Conservation (phyloP, 176 grass and related monocot species). For the sorghum (Sorghum bicolor) region DNA sequence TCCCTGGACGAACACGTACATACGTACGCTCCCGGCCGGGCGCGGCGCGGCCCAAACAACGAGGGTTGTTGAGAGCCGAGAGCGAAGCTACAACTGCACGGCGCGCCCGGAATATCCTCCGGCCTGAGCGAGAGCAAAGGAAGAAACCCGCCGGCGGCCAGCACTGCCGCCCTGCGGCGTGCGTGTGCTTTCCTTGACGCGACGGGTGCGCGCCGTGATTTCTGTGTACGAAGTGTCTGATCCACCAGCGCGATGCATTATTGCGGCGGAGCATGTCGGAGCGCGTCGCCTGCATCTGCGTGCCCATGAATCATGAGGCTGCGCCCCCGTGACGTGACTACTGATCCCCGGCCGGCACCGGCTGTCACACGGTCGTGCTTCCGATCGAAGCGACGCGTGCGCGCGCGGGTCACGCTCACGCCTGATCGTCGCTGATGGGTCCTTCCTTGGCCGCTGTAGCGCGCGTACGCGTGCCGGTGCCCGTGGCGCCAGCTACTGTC, state of each 20-base stretch:
- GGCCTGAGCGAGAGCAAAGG: no score
- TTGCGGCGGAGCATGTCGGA: slow-evolving; percentile 5
- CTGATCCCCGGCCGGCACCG: slow-evolving; percentile 27
- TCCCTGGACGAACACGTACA: background rate
- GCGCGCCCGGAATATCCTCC: background rate
- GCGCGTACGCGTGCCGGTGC: background rate
- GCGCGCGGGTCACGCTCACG: background rate
- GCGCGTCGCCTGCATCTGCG: background rate
- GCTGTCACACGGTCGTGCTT: no score
- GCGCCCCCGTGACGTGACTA: slow-evolving; percentile 32
- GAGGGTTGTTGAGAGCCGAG: background rate
- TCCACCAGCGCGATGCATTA: background rate
- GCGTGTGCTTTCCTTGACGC: background rate
- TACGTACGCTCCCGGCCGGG: background rate
- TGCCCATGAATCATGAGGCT: slow-evolving; percentile 30
- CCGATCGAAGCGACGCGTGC: background rate
- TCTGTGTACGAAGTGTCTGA: background rate
- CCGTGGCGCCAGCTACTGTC: background rate
- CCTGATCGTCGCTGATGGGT: background rate
- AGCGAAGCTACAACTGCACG: background rate
- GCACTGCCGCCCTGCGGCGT: background rate
- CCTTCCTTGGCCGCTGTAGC: background rate
- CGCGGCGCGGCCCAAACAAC: background rate
- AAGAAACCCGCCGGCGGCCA: background rate
- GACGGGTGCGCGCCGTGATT: slow-evolving; percentile 28